Percentiles rank a stretch among this genome's conserved stretches.
These are phyloP conservation scores for Trapa incisa DNA, from an alignment of 345 rosid genomes.

Conservation along the genomic window DNA sequence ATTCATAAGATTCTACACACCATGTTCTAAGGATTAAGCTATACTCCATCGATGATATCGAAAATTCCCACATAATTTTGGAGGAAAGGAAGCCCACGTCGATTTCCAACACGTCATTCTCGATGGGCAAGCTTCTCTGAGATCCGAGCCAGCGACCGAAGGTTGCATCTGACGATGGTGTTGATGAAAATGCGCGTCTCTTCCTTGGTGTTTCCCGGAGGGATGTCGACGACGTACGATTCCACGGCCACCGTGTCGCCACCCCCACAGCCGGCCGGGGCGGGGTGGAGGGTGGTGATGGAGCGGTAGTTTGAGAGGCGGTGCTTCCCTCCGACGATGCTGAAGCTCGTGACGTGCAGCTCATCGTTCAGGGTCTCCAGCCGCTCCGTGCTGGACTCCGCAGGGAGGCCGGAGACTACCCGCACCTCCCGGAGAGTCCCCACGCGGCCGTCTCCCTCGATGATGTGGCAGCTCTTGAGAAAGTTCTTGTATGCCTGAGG, in stretches of 20 bases:
- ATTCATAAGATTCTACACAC: not conserved
- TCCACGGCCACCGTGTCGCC: slow-evolving; percentile 54
- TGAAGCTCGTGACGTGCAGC: slow-evolving; percentile 60
- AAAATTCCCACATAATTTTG: not conserved
- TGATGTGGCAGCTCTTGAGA: slow-evolving; percentile 58
- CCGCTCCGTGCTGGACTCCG: slow-evolving; percentile 56
- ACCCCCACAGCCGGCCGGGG: slow-evolving; percentile 7
- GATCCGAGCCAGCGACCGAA: slow-evolving; percentile 65
- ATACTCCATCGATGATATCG: not conserved
- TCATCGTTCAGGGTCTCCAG: slow-evolving; percentile 83
- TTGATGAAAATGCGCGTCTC: slow-evolving; percentile 66
- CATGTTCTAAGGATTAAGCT: not conserved
- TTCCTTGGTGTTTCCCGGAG: slow-evolving; percentile 64
- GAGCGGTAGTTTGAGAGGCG: slow-evolving; percentile 63
- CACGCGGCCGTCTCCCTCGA: slow-evolving; percentile 55
- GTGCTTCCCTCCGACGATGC: slow-evolving; percentile 82
- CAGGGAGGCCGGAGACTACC: slow-evolving; percentile 86
- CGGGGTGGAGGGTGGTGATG: slow-evolving; percentile 62
- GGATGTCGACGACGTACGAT: slow-evolving; percentile 81
- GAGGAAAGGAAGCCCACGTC: too few relatives aligned
- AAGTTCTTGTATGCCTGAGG: slow-evolving; percentile 84
- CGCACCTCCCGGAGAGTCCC: slow-evolving; percentile 62
- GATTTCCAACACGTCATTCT: too few relatives aligned
- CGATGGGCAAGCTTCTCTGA: slow-evolving; percentile 30
- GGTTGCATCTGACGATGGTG: slow-evolving; percentile 78